Base-by-base conservation (phyloP, 2,329 filamentous ascomycete genomes). In the Botryotinia globosa region DNA sequence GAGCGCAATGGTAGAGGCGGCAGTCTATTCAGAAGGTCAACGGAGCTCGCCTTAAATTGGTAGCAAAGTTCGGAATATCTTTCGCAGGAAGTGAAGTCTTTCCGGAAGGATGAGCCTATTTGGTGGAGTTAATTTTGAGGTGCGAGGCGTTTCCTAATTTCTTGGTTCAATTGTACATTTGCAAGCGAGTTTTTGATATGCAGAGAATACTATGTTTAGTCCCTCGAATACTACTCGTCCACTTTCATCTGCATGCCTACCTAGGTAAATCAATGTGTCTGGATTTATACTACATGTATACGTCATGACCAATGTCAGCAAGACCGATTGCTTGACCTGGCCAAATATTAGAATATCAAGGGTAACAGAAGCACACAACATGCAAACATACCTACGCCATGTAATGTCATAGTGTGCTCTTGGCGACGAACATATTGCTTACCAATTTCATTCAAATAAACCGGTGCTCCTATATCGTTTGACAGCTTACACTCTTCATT, bases 91-190 rank as follows among this genome's bases (percentile, higher is more conserved):
- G 69, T 54, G 22, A 37, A 56, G 37, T 54, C 42, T 12, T 44
- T 54, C 14, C n/a, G 45, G 45, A 71, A 56, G 63, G 18, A 58
- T 58, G 37, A 8, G 20, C 34, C 45, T 16, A 22, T 37, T 44
- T 12, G n/a, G 71, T 69, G 34, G 54, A 70, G 54, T 72, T 39
- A 48, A 22, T 58, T 51, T 44, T 59, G 59, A 73, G 68, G 54
- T 73, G 69, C 68, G 72, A 71, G 72, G 72, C 42, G 62, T 71
- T 73, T 73, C 48, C n/a, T 25, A 44, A 34, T 66, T 71, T 65
- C 69, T 56, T 54, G 45, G 58, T 61, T 51, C 45, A 65, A 34
- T 62, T 59, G 39, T 69, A 69, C 32, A 72, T 66, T 72, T 48
- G 66, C n/a, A 34, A 65, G 54, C 66, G 67, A 54, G 56, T 67